Percentiles rank a stretch among this genome's conserved stretches.
Conservation (phyloP, 805 yeast species). For the Pichia ethanolica region DNA sequence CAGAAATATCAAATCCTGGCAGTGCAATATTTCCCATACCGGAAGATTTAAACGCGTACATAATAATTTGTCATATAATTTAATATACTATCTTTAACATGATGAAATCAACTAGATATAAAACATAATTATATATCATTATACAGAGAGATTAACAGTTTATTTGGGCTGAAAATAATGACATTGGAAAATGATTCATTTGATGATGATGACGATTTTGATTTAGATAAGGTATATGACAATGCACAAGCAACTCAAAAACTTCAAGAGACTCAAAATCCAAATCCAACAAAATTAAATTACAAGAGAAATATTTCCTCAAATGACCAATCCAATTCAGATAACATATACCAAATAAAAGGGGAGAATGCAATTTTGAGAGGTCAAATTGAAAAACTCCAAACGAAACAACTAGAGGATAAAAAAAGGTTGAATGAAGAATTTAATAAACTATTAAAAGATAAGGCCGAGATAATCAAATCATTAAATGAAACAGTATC, state of each 20-base stretch:
- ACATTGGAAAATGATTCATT: slow-evolving; percentile 5
- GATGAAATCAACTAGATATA: no score
- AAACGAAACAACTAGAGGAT: slow-evolving; percentile 30
- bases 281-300: no score
- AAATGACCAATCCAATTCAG: not conserved
- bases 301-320: not conserved
- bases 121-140: no score
- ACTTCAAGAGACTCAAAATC: not conserved
- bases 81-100: no score
- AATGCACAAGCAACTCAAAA: not conserved
- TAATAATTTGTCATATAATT: no score
- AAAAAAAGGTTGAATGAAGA: slow-evolving; percentile 31
- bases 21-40: no score
- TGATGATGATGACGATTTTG: slow-evolving; percentile 9
- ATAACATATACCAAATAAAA: slow-evolving; percentile 40
- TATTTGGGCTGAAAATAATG: not conserved
- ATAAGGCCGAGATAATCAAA: slow-evolving; percentile 18
- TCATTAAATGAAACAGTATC: slow-evolving; percentile 30
- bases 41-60: no score
- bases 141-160: no score
- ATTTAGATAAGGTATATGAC: slow-evolving; percentile 2
- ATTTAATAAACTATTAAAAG: slow-evolving; percentile 15
- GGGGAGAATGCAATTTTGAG: slow-evolving; percentile 81
- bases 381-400: slow-evolving; percentile 47
- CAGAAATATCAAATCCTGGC: no score